These are phyloP conservation scores for Effrenium voratum DNA, from an alignment of 73 alveolate genomes.

Conservation along the genomic window DNA sequence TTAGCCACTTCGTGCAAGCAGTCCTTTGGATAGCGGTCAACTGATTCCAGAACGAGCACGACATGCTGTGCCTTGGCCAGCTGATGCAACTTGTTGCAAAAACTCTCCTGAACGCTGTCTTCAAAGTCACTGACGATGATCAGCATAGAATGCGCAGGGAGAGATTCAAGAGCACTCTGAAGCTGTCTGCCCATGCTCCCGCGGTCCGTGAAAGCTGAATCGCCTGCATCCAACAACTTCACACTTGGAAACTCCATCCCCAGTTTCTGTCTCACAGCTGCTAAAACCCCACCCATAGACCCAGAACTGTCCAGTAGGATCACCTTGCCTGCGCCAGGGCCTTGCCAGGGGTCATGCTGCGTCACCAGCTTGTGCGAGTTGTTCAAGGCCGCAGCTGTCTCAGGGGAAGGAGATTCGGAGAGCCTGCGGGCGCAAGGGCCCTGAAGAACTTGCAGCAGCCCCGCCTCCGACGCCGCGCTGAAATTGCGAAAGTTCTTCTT, in stretches of 20 bases:
- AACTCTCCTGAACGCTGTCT: background rate
- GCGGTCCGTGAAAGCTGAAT: background rate
- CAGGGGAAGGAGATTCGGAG: background rate
- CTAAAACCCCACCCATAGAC: background rate
- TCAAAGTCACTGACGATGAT: background rate
- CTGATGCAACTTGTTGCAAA: background rate
- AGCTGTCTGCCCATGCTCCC: background rate
- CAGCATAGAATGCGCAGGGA: background rate
- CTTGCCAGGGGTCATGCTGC: constrained; percentile 10
- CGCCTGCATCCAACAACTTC: background rate
- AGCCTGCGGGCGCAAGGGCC: background rate
- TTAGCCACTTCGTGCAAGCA: background rate
- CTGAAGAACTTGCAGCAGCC: background rate
- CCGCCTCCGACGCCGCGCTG: background rate
- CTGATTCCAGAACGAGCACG: background rate
- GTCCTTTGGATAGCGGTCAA: background rate
- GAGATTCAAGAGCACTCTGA: background rate
- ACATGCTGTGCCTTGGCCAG: background rate
- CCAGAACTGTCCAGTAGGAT: background rate
- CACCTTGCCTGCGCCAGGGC: background rate
- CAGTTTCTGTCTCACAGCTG: background rate
- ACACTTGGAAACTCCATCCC: background rate
- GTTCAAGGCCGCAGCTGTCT: background rate
- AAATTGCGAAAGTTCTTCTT: background rate
- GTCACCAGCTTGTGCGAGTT: background rate